phyloP scores from a whole-genome alignment of 345 rosid genomes.

The thale cress (Arabidopsis thaliana) region TAIR10.1 NC_003070.9:1612501-1613000 shows the following conservation, averaged over 20 bases:
- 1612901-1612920: not conserved
- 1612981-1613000: not conserved
- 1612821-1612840: not conserved
- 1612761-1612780: not conserved
- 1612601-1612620: slow-evolving; percentile 23
- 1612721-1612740: not conserved
- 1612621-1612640: slow-evolving; percentile 39
- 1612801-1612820: not conserved
- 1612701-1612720: not conserved
- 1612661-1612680: not conserved
- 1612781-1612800: not conserved
- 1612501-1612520: not conserved
- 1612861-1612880: not conserved
- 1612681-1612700: not conserved
- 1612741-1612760: not conserved
- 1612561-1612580: slow-evolving; percentile 21
- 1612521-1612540: slow-evolving; percentile 12
- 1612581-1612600: not conserved
- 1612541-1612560: slow-evolving; percentile 15
- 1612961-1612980: no score
- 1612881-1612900: not conserved
- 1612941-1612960: not conserved
- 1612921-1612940: not conserved
- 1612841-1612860: not conserved
- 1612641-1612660: slow-evolving; percentile 5